Conservation (phyloP, 73 alveolate species). For the Paramecium sexaurelia region DNA sequence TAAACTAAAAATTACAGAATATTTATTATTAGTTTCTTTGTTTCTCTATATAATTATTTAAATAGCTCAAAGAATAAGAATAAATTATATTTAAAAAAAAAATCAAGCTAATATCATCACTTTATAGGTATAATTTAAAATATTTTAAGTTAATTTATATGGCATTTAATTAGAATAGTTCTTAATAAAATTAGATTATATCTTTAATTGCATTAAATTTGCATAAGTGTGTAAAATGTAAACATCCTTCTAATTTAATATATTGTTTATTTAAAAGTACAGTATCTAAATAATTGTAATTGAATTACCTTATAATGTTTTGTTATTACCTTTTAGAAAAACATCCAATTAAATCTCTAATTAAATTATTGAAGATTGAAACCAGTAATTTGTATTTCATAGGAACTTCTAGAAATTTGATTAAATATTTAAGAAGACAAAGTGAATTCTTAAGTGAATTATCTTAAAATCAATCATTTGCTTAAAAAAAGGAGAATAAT, state of each 20-base stretch:
- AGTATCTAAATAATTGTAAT: not conserved
- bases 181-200: not conserved
- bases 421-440: not conserved
- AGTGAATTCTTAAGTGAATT: not conserved
- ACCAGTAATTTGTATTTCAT: not conserved
- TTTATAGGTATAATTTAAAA: not conserved
- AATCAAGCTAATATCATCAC: not conserved
- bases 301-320: not conserved
- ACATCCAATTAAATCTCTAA: not conserved
- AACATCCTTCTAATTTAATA: not conserved
- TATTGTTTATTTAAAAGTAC: not conserved
- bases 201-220: not conserved
- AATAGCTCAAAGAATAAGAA: not conserved
- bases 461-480: not conserved
- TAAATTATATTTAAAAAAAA: not conserved
- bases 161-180: not conserved
- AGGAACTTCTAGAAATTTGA: not conserved
- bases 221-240: not conserved
- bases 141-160: not conserved
- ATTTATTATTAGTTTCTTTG: not conserved
- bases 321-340: not conserved
- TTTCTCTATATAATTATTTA: not conserved
- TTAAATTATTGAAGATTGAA: not conserved
- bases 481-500: not conserved
- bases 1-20: not conserved